Base-by-base conservation (phyloP, 2,329 filamentous ascomycete species). In the Colletotrichum lupini region DNA sequence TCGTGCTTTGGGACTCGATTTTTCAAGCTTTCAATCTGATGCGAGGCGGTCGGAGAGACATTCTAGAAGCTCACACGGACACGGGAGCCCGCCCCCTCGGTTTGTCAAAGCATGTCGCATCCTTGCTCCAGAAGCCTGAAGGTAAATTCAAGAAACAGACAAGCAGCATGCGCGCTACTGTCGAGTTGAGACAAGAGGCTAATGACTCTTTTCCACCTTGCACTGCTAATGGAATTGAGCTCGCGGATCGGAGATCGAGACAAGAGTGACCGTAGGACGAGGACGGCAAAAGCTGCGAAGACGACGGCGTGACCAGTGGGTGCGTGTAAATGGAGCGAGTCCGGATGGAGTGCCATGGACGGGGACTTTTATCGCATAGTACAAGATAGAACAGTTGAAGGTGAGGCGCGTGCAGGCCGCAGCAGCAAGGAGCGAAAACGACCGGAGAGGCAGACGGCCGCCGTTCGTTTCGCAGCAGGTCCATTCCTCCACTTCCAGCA, bases 401-500 rank as follows among this genome's bases (percentile, higher is more conserved):
- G 11, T 19, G 57, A 35, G 49, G 57, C 52, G 35, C 64, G 68
- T 72, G 68, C 68, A 42, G 37, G 14, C 37, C 37, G 37, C 37
- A 62, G 64, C 64, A 28, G 57, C 64, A 28, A 37, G 62, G 49
- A 37, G 35, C 61, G 67, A 66, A 53, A 65, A 59, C 60, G 53
- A 65, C 30, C 30, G 53, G 24, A 49, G 22, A 70, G 24, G 28
- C 57, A 59, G 32, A 32, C 55, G 19, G 67, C 42, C 42, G 49
- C 30, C 57, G 28, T 57, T 24, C 57, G 64, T 72, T 68, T 72
- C 65, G 69, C 37, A 46, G 52, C 37, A 24, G 19, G 35, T 24
- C 28, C 7, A 49, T 37, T 37, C 46, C 46, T 56, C 37, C 30
- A 60, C 16, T 32, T 42, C 42, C 14, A 49, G 42, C 19, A 24